Base-by-base conservation (phyloP, 176 grass and related monocot genomes). In the Musa itinerans region DNA sequence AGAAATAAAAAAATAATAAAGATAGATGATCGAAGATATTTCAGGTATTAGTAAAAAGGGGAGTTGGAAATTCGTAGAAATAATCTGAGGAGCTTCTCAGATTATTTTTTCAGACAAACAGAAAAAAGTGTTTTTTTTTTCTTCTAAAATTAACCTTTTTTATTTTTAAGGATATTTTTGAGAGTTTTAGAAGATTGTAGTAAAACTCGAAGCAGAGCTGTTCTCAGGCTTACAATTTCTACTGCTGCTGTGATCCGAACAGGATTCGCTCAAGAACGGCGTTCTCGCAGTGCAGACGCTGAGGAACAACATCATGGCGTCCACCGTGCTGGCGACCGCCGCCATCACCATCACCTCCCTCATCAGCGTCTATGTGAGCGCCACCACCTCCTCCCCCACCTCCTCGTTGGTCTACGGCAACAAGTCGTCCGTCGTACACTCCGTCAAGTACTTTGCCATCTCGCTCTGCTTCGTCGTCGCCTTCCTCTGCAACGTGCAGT, bases 221-320 rank as follows among this genome's bases (percentile, higher is more conserved):
- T 27, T 2, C 26, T 2, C 1, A 27, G 26, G 4, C 4, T 43
- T 6, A 43, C 34, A 43, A 43, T 43, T 43, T 43, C 34, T 43
- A 1, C 10, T 17, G 12, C 12, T n/a, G 5, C 12, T n/a, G 57
- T 6, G 57, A 58, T 17, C 22, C 21, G 20, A 13, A 2, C 84
- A 96, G 87, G 79, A 88, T 70, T 75, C 93, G 21, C 63, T 84
- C 59, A 92, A 85, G 81, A 90, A 86, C 78, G 89, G 89, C 51
- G 88, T 92, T 69, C 83, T 96, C 15, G 93, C 89, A 9, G 81
- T 92, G 69, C 85, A 96, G 66, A 92, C 83, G 16, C 72, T 92
- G 69, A 81, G 93, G 34, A 96, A 96, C 81, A 90, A 88, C 85
- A 92, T 92, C 71, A 96, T 90, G 93, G 93, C 93, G 64, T 96